Percentiles rank a stretch among this genome's conserved stretches.
Evolutionary conservation across 2,329 filamentous ascomycete species (phyloP).

Genomic region (Tolypocladium ophioglossoides): DNA sequence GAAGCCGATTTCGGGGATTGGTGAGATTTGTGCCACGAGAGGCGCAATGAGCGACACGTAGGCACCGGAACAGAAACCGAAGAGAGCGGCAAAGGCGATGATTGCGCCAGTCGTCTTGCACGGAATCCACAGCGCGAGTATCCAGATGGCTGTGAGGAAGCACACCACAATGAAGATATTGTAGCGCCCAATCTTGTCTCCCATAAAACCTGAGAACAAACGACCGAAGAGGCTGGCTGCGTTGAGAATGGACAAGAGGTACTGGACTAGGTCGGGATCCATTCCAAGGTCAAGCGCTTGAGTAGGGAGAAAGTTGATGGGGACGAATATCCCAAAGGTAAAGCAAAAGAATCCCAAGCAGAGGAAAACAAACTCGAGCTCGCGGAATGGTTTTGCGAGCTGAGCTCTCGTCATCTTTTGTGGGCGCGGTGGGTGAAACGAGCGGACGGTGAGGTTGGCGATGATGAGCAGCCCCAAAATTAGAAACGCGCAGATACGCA

Average conservation of each 20-base stretch:
- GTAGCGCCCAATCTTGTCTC: constrained; percentile 26
- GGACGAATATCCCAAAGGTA: neutral
- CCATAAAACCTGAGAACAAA: constrained; percentile 19
- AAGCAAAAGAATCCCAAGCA: neutral
- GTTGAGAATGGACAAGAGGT: constrained; percentile 28
- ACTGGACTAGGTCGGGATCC: constrained; percentile 16
- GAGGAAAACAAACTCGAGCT: neutral
- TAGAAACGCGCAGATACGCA: constrained; percentile 16
- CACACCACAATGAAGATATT: constrained; percentile 30
- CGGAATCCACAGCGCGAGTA: neutral
- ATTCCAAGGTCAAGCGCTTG: neutral
- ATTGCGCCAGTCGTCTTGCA: constrained; percentile 26
- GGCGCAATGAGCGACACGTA: constrained; percentile 27
- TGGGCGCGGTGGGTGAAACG: neutral
- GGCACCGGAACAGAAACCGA: constrained; percentile 31
- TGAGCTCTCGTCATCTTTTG: neutral
- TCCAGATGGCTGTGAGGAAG: neutral
- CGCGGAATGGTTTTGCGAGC: neutral
- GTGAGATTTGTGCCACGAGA: constrained; percentile 36
- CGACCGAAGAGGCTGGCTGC: constrained; percentile 27
- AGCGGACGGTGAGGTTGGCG: neutral
- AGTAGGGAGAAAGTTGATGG: neutral
- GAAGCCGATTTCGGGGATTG: neutral
- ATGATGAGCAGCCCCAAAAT: neutral
- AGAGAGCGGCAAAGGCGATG: constrained; percentile 29